Evolutionary conservation across 202 grass and related monocot species (phyloP), one percentile per base, ranked within the genome.

Genomic region (Cymbopogon flexuosus): DNA sequence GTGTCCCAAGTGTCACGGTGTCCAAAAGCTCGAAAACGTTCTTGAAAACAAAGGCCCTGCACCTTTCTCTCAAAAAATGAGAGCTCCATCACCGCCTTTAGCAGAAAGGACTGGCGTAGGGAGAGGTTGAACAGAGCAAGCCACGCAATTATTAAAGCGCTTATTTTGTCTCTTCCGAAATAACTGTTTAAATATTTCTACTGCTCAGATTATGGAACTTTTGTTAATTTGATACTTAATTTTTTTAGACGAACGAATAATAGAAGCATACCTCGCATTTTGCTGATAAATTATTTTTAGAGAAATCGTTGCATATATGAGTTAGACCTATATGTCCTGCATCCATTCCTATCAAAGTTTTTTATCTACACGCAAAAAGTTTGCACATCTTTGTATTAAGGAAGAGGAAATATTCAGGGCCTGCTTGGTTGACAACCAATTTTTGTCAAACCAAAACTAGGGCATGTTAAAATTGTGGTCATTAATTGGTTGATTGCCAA

Each of bases 41-140:
- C 58, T 24, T 34, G 11, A 33, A 69, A 68, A 30, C n/a, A 30
- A 30, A 5, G 18, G 8, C 27, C 12, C 5, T 14, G 21, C 35
- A 22, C 22, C 83, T 76, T 63, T 79, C 61, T 60, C 60, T 56
- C 24, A 51, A 79, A 79, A 79, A 75, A 68, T 10, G 75, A 68
- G 79, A 59, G 47, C 5, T 37, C 42, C 0, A 15, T 49, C 21
- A 18, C 0, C 19, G 76, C 81, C 63, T 84, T 88, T 76, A 30
- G 21, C 9, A 21, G 46, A 45, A 84, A 65, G 37, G 34, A 77
- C 9, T 19, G 83, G 62, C 62, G 33, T 36, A 6, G 31, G 46
- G 19, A 21, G 65, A 37, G 14, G 46, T 40, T 56, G 33, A 59
- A 69, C 68, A 21, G 22, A 4, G 47, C 68, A 66, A 59, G 76